These are phyloP conservation scores for Cladosporium sp. DNA, from an alignment of 2,329 filamentous ascomycete genomes.

Conservation along the genomic window DNA sequence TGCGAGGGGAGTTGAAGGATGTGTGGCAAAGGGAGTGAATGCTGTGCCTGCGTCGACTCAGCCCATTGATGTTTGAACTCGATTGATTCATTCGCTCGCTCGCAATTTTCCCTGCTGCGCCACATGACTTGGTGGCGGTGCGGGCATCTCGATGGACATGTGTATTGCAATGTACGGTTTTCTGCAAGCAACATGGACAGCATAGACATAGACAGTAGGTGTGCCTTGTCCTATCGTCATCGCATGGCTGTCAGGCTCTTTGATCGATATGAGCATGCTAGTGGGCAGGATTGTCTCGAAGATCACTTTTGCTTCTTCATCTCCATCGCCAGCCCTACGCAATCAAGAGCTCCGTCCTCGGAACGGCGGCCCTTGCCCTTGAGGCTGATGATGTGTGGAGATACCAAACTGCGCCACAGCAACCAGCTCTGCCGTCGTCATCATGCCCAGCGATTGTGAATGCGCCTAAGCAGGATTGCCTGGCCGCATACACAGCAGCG, in stretches of 20 bases:
- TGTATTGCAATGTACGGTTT: neutral
- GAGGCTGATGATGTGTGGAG: neutral
- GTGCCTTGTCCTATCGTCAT: neutral
- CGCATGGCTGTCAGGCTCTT: neutral
- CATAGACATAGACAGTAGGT: neutral
- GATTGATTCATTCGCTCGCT: slow-evolving; percentile 7
- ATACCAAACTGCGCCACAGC: slow-evolving; percentile 1
- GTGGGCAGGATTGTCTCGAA: neutral
- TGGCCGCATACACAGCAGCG: neutral
- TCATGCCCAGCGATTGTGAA: neutral
- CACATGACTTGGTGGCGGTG: neutral
- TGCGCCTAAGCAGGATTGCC: neutral
- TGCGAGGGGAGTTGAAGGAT: slow-evolving; percentile 2
- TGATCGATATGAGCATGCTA: neutral
- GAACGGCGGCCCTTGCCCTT: neutral
- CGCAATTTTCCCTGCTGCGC: neutral
- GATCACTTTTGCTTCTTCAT: neutral
- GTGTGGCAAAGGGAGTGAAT: neutral
- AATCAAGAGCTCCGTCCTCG: neutral
- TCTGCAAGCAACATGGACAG: neutral
- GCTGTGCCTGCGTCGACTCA: slow-evolving; percentile 10
- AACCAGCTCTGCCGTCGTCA: neutral
- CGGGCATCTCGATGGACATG: too few species aligned
- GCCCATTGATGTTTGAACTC: neutral
- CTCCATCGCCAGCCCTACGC: neutral